Conservation (phyloP, 306 rosid species). For the Cajanus cajan region DNA sequence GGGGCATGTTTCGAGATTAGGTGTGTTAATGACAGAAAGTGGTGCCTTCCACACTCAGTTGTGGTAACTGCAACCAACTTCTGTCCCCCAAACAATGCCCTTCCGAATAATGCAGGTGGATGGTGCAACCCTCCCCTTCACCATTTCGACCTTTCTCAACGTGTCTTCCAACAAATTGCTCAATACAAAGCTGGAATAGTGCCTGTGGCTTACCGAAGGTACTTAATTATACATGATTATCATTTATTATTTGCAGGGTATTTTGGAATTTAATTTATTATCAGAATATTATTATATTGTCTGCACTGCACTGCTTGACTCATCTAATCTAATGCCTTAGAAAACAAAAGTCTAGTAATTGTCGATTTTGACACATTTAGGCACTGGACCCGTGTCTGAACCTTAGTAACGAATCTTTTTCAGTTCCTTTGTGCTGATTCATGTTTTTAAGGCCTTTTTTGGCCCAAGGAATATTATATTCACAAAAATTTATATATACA, state of each 20-base stretch:
- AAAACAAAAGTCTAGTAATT: conserved; percentile 17
- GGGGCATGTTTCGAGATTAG: conserved; percentile 77
- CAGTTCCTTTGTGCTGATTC: neutral
- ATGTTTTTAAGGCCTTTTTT: neutral
- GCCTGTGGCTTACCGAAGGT: conserved; percentile 69
- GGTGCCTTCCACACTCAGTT: conserved; percentile 62
- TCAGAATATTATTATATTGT: neutral
- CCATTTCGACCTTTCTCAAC: conserved; percentile 82
- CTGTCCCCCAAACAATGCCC: conserved; percentile 77
- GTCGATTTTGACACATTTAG: neutral
- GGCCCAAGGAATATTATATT: neutral
- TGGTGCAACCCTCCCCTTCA: conserved; percentile 91
- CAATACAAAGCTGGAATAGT: conserved; percentile 70
- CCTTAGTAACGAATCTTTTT: neutral
- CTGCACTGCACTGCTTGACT: neutral
- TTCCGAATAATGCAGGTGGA: conserved; percentile 71
- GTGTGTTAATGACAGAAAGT: conserved; percentile 55
- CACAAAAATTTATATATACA: neutral
- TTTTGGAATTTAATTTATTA: neutral
- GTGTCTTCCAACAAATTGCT: conserved; percentile 66
- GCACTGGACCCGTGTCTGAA: neutral
- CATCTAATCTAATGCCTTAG: neutral
- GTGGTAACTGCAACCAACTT: conserved; percentile 77
- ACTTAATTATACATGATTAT: no score
- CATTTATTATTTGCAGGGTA: neutral